Base-by-base conservation (phyloP, 495 filamentous ascomycete species). In the Haplographium delicatum region DNA sequence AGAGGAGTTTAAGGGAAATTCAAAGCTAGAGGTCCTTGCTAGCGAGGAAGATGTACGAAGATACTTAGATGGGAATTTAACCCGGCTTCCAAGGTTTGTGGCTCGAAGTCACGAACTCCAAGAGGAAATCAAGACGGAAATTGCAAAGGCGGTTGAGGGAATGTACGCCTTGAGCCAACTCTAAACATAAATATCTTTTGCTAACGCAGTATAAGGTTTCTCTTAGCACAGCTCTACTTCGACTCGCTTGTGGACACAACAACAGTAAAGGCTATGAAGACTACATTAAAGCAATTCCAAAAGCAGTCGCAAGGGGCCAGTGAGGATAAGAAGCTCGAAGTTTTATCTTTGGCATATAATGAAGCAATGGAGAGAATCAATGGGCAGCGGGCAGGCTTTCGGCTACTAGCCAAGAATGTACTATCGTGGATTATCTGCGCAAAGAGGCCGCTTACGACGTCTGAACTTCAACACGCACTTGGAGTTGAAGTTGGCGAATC, bases 391-490 rank as follows among this genome's bases (percentile, higher is more conserved):
- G 18, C 5, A 27, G 60, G 53, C 13, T 49, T 61, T 24, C 56
- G 54, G 15, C 46, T 48, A 19, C 61, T 67, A 42, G 64, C 64
- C 9, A 49, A 57, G 43, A 38, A 54, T 28, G 61, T 64, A 15
- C 38, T 49, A 56, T 62, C 0, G n/a, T n/a, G n/a, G n/a, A n/a
- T n/a, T n/a, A n/a, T n/a, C n/a, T n/a, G n/a, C n/a, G n/a, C n/a
- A n/a, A 51, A 47, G 19, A 53, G 59, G 7, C 61, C 61, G 2
- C 42, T 64, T 9, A 60, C 57, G 22, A 31, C 55, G 3, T 49
- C 57, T 13, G 66, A 67, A 53, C 63, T 71, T 11, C 46, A 61
- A 31, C 60, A 67, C 35, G 69, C 68, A 3, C 50, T 72, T 23
- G 65, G 68, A n/a, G 50, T 62, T 16, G 35, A 39, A 6, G n/a